Base-by-base conservation (phyloP, 2,329 filamentous ascomycete genomes). In the Aphanoascus verrucosus region DNA sequence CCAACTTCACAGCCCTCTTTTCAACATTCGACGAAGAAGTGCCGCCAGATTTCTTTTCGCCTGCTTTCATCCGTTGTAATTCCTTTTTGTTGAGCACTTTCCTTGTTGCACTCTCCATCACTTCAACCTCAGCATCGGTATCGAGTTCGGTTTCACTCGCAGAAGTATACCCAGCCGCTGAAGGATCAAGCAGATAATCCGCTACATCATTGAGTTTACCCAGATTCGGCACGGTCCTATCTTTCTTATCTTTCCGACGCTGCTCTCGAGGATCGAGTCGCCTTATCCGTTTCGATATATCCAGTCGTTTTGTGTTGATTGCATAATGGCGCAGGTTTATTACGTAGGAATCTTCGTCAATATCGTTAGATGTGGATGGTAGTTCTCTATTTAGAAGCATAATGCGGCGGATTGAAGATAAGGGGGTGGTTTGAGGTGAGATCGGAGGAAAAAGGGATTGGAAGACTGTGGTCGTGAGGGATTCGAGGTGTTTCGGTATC, bases 391-490 rank as follows among this genome's bases (percentile, higher is more conserved):
- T 95, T 54, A 98, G 73, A 17, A 98, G 80, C 53, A 98, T 79
- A 0, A 97, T 87, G 64, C 93, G 82, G 59, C 86, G 86, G 66
- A 98, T 96, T n/a, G 88, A 89, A 62, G 88, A 85, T 35, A 98
- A 78, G 1, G 93, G 88, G 1, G 88, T 94, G 31, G 81, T 81
- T 69, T 94, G 88, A 0, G 93, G 93, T 62, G 93, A 93, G 69
- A 98, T 96, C 1, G 90, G 88, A 3, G 93, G 91, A 64, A 98
- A 97, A 35, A 98, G 80, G 6, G 88, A 94, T 69, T 96, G 91
- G 72, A 97, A 98, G 64, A 96, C 83, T 44, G 89, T 94, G 1
- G 90, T 97, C 2, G 89, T 84, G 32, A 98, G 83, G 20, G 86
- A 85, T 72, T 98, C 93, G 64, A 98, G 86, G 62, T 96, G 90